Evolutionary conservation across 2,329 filamentous ascomycete species (phyloP), one percentile per base, ranked within the genome.

Genomic region (Colletotrichum tamarilloi): DNA sequence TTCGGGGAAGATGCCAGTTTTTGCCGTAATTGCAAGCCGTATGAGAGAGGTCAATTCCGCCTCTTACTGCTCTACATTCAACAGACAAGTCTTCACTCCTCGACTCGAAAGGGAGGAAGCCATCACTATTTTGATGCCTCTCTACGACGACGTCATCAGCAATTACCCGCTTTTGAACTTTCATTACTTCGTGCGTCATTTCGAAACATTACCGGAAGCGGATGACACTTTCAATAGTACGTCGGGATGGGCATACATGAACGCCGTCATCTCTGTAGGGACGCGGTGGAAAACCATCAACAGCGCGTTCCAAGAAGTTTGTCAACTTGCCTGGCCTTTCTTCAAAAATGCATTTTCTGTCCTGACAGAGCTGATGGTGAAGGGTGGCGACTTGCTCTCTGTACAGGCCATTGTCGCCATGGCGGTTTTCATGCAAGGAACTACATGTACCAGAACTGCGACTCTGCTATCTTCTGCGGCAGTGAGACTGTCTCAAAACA

Each of bases 201-300:
- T 73, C 19, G 73, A 68, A 38, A 72, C 28, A 14, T 14, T 69
- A 7, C 46, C 60, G 1, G 32, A 60, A 12, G 67, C 67, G 5
- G 62, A 71, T 0, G 67, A 70, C 3, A 46, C 71, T 5, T 75
- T 75, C 46, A 62, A 71, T 42, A 74, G 58, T 32, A 63, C 70
- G 12, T 60, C 62, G 5, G 70, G 73, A 9, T 75, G 73, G 73
- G 73, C 73, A 11, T 75, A 74, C 46, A 55, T 69, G 24, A 71
- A 71, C 16, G 46, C 52, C 5, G 58, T 66, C 14, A 68, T 75
- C 9, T 63, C 71, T 1, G 53, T 75, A 1, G 73, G 73, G 1
- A 62, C 63, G 2, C 58, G 58, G 9, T 66, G 56, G n/a, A 75
- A 74, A 49, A 62, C 70, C 6, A 63, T 71, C 19, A 75, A 75